Base-by-base conservation (phyloP, 805 yeast genomes). In the Ogataea chonburiensis region DNA sequence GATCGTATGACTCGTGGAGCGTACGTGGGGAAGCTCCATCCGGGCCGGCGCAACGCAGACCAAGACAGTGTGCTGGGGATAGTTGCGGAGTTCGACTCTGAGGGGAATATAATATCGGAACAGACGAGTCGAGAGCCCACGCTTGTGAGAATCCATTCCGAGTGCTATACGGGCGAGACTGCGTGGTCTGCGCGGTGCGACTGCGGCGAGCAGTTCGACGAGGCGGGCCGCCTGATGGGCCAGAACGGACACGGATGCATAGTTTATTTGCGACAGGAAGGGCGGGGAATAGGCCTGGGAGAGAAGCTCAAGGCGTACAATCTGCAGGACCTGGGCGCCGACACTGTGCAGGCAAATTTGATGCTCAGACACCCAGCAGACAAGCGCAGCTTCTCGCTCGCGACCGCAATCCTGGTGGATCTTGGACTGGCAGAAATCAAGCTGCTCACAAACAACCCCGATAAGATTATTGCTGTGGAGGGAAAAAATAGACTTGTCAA, bases 111-210 rank as follows among this genome's bases (percentile, higher is more conserved):
- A n/a, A 45, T 66, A 3, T 31, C 52, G 5, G 50, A 52, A 45
- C 51, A 50, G 45, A 43, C 41, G 52, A 43, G 60, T 8, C 40
- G 36, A 4, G 49, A 68, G 13, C 72, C 79, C 3, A 79, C 81
- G 1, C 62, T 91, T 45, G 95, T 84, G 4, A 71, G 99, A 43
- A 88, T 93, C 48, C 99, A 93, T 58, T 84, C 95, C 3, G 99
- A 93, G 58, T 93, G 99, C 63, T 93, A 91, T 66, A 93, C 99
- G 0, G 99, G 99, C 3, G 99, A 93, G 58, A 93, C 97, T 1
- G 98, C 97, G 7, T 93, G 99, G 98, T 79, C 91, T 40, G 98
- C 99, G 1, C 74, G 99, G 37, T 93, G 99, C 62, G 99, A 93
- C 63, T 93, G 99, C 64, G 99, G 99, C 14, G 99, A 93, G 63